phyloP scores from a whole-genome alignment of 495 filamentous ascomycete genomes.

The Aspergillus campestris region DNA sequence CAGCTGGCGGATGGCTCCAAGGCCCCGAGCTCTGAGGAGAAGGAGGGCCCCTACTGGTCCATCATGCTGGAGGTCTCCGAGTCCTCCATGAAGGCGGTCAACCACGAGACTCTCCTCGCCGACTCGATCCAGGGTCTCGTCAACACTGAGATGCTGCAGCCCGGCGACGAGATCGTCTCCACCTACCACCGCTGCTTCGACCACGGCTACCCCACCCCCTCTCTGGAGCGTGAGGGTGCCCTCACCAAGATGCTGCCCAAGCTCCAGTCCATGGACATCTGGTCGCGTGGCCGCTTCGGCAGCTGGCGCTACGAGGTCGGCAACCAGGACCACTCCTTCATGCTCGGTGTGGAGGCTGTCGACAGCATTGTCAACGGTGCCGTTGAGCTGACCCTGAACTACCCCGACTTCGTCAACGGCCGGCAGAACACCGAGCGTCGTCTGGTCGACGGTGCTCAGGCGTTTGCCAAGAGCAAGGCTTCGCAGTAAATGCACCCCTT shows the following conservation, averaged over 20 bases:
- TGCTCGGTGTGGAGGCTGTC: slow-evolving; percentile 95
- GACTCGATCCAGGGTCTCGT: slow-evolving; percentile 94
- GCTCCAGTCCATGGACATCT: slow-evolving; percentile 85
- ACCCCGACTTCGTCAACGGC: slow-evolving; percentile 96
- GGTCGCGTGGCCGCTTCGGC: slow-evolving; percentile 93
- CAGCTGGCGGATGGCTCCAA: slow-evolving; percentile 79
- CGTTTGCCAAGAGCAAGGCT: slow-evolving; percentile 47
- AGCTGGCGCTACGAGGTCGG: slow-evolving; percentile 97
- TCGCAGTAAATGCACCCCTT: slow-evolving; percentile 15
- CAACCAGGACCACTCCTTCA: slow-evolving; percentile 98
- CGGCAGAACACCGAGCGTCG: slow-evolving; percentile 83
- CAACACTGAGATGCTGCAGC: slow-evolving; percentile 91
- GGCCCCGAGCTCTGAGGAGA: slow-evolving; percentile 54
- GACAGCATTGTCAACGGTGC: slow-evolving; percentile 93
- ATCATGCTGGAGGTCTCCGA: slow-evolving; percentile 99
- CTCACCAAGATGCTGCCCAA: slow-evolving; percentile 87
- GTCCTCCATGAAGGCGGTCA: slow-evolving; percentile 88
- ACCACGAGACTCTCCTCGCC: slow-evolving; percentile 69
- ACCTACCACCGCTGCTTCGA: slow-evolving; percentile 99
- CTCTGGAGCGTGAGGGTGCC: slow-evolving; percentile 90
- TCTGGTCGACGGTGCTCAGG: slow-evolving; percentile 67
- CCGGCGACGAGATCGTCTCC: slow-evolving; percentile 89
- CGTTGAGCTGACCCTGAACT: slow-evolving; percentile 94
- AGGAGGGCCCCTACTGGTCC: slow-evolving; percentile 96
- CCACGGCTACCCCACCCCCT: slow-evolving; percentile 95